phyloP scores from a whole-genome alignment of 2,329 filamentous ascomycete genomes.

The Claviceps sorghi region DNA sequence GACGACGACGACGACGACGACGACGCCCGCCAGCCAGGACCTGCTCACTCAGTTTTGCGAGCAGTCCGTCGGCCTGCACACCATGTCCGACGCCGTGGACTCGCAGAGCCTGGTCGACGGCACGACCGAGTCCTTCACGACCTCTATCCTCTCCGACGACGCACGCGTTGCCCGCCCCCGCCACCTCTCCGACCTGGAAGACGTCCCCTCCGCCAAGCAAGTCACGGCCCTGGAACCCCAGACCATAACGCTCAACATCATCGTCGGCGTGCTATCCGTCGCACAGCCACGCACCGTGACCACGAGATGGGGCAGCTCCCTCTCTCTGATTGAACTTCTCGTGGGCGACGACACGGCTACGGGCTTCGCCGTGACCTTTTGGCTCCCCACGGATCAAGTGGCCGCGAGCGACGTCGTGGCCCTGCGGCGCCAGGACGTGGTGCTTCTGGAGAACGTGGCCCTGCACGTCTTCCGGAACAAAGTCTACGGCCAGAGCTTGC shows the following conservation, averaged over 20 bases:
- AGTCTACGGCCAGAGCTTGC: conserved; percentile 75
- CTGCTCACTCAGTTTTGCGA: conserved; percentile 56
- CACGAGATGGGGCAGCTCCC: conserved; percentile 46
- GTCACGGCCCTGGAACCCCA: conserved; percentile 57
- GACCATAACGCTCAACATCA: conserved; percentile 66
- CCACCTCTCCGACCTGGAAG: conserved; percentile 41
- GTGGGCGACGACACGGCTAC: conserved; percentile 76
- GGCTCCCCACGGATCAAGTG: conserved; percentile 41
- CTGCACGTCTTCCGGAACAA: conserved; percentile 59
- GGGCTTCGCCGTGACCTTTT: conserved; percentile 72
- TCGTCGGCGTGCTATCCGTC: conserved; percentile 66
- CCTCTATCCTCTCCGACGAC: conserved; percentile 9
- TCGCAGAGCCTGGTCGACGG: conserved; percentile 15
- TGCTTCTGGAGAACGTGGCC: conserved; percentile 67
- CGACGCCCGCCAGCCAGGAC: conserved; percentile 14
- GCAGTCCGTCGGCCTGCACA: conserved; percentile 59
- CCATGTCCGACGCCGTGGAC: conserved; percentile 48
- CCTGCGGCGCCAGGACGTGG: conserved; percentile 57
- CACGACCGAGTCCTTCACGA: conserved; percentile 10
- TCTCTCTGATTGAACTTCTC: conserved; percentile 60
- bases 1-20: not conserved
- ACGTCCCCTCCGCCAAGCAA: conserved; percentile 53
- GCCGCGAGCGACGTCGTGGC: conserved; percentile 19
- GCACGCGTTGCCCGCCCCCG: conserved; percentile 14
- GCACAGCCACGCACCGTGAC: conserved; percentile 51